Base-by-base conservation (phyloP, 129 eudicot species). In the Tanacetum coccineum region DNA sequence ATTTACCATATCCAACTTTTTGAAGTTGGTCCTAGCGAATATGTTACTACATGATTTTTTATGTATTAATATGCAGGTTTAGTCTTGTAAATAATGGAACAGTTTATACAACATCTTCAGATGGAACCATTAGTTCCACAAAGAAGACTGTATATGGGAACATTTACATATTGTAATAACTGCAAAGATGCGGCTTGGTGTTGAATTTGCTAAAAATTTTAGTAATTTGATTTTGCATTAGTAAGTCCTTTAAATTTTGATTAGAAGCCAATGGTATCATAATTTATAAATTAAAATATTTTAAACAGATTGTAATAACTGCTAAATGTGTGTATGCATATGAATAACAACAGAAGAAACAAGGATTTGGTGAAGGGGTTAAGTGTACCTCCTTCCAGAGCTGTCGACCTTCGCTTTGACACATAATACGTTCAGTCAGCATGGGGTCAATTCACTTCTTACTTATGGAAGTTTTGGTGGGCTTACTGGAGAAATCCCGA, bases 401-500 rank as follows among this genome's bases (percentile, higher is more conserved):
- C 85, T 15, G 66, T 45, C 12, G 97, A 90, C 64, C 68, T 90
- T 26, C 77, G 74, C 40, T 90, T 87, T 50, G 72, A 79, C 2
- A 84, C 85, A 22, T 78, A 82, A 60, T 90, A 77, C 52, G 79
- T 95, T 4, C 85, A 87, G 70, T 65, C 85, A 10, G 48, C 80
- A 9, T 78, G 88, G 89, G 87, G 86, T 13, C 97, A 90, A 57
- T 84, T 87, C 77, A 80, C 70, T 25, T 68, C 84, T 13, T 86
- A 90, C 64, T 49, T 90, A 6, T 87, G 97, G 97, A 90, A 90
- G 75, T 87, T 84, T 76, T 73, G 86, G 82, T 68, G 83, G 91
- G 82, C 87, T 78, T 90, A 90, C 57, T 90, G 97, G 97, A 83
- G 97, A 70, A 87, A 75, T 78, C 97, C 97, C 25, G 88, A 84